Evolutionary conservation across 176 grass and related monocot species (phyloP).

Genomic region (Alopecurus myosuroides): DNA sequence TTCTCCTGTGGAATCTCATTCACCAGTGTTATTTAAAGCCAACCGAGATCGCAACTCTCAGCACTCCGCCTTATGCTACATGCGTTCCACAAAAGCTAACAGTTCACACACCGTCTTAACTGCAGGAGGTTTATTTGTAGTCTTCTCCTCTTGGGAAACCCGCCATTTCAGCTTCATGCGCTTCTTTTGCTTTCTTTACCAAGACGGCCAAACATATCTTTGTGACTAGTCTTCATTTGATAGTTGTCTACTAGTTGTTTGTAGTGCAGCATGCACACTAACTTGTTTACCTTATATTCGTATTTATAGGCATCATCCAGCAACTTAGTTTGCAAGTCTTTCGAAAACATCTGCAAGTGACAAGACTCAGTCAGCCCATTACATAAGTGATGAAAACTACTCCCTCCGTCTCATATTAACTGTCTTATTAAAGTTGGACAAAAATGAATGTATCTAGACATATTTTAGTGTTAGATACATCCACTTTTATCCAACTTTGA

Average conservation of each 20-base stretch:
- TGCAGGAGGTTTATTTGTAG: not conserved
- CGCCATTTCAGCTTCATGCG: not conserved
- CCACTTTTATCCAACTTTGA: too few relatives aligned
- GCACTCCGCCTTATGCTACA: not conserved
- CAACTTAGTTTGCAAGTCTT: not conserved
- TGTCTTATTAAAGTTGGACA: too few relatives aligned
- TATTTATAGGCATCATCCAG: constrained; percentile 5
- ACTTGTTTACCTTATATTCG: not conserved
- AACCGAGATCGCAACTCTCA: too few relatives aligned
- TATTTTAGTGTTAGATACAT: too few relatives aligned
- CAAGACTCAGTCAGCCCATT: not conserved
- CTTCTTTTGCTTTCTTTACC: constrained; percentile 12
- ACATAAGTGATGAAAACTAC: not conserved
- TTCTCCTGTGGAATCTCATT: too few relatives aligned
- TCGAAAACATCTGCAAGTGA: constrained; percentile 1
- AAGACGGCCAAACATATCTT: not conserved
- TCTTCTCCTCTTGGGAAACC: not conserved
- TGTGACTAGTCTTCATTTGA: not conserved
- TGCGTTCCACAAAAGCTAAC: not conserved
- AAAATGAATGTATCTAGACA: too few relatives aligned
- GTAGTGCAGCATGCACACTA: not conserved
- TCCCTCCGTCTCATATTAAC: too few relatives aligned
- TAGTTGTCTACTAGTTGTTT: not conserved
- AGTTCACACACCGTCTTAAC: not conserved
- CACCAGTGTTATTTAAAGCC: too few relatives aligned